Evolutionary conservation across 1,139 yeast species (phyloP).

Genomic region (Yarrowia galli): DNA sequence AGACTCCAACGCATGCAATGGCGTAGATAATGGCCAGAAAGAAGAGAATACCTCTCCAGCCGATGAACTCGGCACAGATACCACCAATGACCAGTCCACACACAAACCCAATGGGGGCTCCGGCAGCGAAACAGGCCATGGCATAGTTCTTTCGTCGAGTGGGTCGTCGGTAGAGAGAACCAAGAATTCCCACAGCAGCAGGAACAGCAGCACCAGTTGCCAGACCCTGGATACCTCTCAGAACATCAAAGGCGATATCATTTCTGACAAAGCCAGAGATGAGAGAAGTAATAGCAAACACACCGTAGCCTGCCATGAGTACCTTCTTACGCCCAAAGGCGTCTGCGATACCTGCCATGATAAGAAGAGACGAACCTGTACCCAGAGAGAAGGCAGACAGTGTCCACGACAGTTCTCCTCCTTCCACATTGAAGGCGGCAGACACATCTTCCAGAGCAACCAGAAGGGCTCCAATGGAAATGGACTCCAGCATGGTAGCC

Average conservation of each 20-base stretch:
- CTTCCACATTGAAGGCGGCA: constrained; percentile 50
- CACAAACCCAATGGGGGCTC: constrained; percentile 58
- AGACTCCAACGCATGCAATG: constrained; percentile 47
- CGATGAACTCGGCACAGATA: constrained; percentile 52
- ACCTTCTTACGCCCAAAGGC: constrained; percentile 55
- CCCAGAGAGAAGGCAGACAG: constrained; percentile 54
- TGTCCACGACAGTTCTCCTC: constrained; percentile 56
- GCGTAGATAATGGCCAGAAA: constrained; percentile 54
- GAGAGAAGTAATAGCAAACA: constrained; percentile 52
- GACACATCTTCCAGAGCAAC: constrained; percentile 52
- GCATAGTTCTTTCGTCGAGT: constrained; percentile 54
- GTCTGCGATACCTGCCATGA: constrained; percentile 58
- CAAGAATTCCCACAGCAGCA: constrained; percentile 57
- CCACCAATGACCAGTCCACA: constrained; percentile 55
- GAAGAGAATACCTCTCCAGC: constrained; percentile 55
- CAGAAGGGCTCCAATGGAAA: constrained; percentile 52
- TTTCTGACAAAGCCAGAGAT: constrained; percentile 54
- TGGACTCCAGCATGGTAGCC: constrained; percentile 54
- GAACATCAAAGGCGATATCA: constrained; percentile 51
- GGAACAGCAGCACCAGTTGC: constrained; percentile 55
- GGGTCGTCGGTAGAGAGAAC: constrained; percentile 52
- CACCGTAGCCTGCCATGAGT: constrained; percentile 50
- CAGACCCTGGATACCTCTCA: constrained; percentile 56
- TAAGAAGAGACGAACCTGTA: constrained; percentile 54
- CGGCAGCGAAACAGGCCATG: constrained; percentile 56